Conservation (phyloP, 2,329 filamentous ascomycete genomes). For the Colletotrichum sublineola region DNA sequence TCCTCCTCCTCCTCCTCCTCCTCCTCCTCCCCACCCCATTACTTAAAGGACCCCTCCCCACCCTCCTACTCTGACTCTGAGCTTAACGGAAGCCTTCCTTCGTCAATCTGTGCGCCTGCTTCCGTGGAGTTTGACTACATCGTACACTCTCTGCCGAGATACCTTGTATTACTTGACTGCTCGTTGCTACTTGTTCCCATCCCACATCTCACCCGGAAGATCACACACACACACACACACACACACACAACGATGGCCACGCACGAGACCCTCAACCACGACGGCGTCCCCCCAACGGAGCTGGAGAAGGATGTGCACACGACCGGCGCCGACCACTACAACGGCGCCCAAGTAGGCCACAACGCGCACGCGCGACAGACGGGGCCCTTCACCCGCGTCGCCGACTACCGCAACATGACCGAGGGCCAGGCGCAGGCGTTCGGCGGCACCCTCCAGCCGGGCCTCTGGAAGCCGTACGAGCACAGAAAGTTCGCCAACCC, state of each 20-base stretch:
- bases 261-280: constrained; percentile 22
- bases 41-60: constrained; percentile 35
- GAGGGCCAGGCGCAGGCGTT: constrained; percentile 61
- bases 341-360: constrained; percentile 22
- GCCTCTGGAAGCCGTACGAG: constrained; percentile 72
- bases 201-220: constrained; percentile 20
- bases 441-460: constrained; percentile 81
- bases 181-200: neutral
- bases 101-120: constrained; percentile 30
- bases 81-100: neutral
- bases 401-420: constrained; percentile 41
- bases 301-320: constrained; percentile 42
- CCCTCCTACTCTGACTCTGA: constrained; percentile 20
- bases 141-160: constrained; percentile 12
- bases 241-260: constrained; percentile 36
- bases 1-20: neutral
- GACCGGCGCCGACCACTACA: constrained; percentile 36
- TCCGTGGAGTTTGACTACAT: constrained; percentile 27
- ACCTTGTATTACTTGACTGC: neutral
- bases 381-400: constrained; percentile 38
- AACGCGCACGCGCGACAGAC: constrained; percentile 30
- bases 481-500: constrained; percentile 84
- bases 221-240: neutral
- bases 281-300: constrained; percentile 25
- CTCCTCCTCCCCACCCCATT: constrained; percentile 6